phyloP scores from a whole-genome alignment of 1,284 basidiomycete species.

The Ceratobasidium sp. region DNA sequence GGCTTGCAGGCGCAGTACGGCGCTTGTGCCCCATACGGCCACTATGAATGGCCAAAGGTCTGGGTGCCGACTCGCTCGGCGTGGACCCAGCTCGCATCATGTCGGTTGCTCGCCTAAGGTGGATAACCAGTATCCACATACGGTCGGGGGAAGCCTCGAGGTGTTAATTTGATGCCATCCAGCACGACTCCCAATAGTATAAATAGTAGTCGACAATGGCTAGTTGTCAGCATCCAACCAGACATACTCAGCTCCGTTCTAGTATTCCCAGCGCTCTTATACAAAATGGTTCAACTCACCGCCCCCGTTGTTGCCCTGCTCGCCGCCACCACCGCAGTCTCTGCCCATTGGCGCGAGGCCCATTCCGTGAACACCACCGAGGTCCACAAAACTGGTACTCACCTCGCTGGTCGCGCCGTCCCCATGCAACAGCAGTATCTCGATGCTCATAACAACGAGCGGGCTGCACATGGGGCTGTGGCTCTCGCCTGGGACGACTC shows the following conservation, averaged over 20 bases:
- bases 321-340: constrained; percentile 11
- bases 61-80: neutral
- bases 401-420: constrained; percentile 12
- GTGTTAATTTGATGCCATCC: neutral
- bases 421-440: constrained; percentile 51
- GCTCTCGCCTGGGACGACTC: constrained; percentile 61
- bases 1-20: neutral
- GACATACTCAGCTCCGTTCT: neutral
- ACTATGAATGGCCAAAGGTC: neutral
- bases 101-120: neutral
- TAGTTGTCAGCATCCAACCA: neutral
- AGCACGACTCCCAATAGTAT: neutral
- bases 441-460: constrained; percentile 62
- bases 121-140: neutral
- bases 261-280: neutral
- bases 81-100: neutral
- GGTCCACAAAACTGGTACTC: constrained; percentile 19
- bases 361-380: constrained; percentile 8
- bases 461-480: constrained; percentile 58
- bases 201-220: neutral
- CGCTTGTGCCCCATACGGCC: neutral
- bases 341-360: constrained; percentile 24
- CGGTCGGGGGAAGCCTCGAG: neutral
- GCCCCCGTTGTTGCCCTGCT: neutral
- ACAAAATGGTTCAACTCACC: constrained; percentile 29